Evolutionary conservation across 108 stramenopile genomes (phyloP), one percentile per base, ranked within the genome.

Genomic region (Ochromonas danica): DNA sequence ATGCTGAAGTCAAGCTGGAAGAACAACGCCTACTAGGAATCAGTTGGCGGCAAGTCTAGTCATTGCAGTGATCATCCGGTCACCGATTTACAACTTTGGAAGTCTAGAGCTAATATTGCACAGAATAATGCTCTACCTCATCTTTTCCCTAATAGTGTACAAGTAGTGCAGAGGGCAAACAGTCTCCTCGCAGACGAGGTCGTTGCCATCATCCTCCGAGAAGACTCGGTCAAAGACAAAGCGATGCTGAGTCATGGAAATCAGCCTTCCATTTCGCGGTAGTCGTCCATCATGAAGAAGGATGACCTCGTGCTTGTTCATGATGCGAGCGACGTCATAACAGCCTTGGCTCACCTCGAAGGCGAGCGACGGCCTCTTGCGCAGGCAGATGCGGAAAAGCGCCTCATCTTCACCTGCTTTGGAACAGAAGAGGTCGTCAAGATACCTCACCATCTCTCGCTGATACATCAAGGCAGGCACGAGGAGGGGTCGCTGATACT

Each of bases 221-320:
- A 61, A 80, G 31, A 71, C 70, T 27, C 67, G 33, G 36, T 72
- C 71, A 1, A 70, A 0, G n/a, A 1, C 28, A 14, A 45, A 22
- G 33, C 0, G 38, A 31, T 43, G 62, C 30, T 80, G 79, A 33
- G 14, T 62, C 61, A 1, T 1, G 1, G 33, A 30, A n/a, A 80
- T 10, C 6, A 25, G 31, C n/a, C 79, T 3, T 0, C 61, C 1
- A 1, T 62, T 67, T 33, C 79, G 40, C 0, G 70, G 0, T 0
- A 80, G 67, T 30, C 17, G 1, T 27, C 62, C 65, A 1, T 80
- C 79, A 41, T 80, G 79, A 0, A n/a, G n/a, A n/a, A 80, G 40
- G 0, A 30, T 17, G n/a, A 71, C 10, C 25, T 3, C 38, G 10
- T 42, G 40, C 72, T 57, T 6, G 31, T 6, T 42, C n/a, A 10